Conservation (phyloP, 2,329 filamentous ascomycete species). For the Tricladium varicosporioides region DNA sequence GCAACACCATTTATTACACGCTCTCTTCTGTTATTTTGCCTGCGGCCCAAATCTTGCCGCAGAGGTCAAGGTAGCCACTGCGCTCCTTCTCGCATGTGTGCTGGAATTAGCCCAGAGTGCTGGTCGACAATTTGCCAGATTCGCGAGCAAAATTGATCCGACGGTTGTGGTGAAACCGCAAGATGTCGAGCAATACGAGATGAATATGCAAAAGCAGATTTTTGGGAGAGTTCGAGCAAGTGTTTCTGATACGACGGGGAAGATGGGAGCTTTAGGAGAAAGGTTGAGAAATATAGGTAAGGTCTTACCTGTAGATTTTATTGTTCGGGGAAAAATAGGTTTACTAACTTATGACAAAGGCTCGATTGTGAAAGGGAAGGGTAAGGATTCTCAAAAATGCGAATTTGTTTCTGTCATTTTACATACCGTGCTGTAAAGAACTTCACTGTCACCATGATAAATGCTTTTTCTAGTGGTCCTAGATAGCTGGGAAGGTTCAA, state of each 20-base stretch:
- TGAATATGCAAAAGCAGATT: not conserved
- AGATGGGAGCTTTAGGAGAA: not conserved
- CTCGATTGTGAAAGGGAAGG: not conserved
- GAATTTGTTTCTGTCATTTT: not conserved
- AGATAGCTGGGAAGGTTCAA: no score
- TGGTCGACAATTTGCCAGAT: conserved; percentile 3
- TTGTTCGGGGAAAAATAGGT: not conserved
- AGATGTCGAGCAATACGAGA: conserved; percentile 5
- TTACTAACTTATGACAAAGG: not conserved
- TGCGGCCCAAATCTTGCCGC: not conserved
- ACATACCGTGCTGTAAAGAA: not conserved
- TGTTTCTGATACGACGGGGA: not conserved
- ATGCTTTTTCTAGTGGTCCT: no score
- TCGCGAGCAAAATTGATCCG: not conserved
- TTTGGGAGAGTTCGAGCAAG: conserved; percentile 5
- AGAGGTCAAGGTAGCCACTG: not conserved
- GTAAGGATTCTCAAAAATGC: not conserved
- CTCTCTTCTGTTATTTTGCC: not conserved
- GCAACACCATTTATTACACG: not conserved
- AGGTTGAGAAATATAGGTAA: not conserved
- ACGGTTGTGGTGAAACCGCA: conserved; percentile 1
- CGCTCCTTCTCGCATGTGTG: conserved; percentile 1
- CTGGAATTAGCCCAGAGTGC: conserved; percentile 2
- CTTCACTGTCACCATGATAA: no score
- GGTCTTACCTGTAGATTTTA: not conserved